Evolutionary conservation across 192 early-diverging fungal species (phyloP).

Genomic region (Backusella luteola): DNA sequence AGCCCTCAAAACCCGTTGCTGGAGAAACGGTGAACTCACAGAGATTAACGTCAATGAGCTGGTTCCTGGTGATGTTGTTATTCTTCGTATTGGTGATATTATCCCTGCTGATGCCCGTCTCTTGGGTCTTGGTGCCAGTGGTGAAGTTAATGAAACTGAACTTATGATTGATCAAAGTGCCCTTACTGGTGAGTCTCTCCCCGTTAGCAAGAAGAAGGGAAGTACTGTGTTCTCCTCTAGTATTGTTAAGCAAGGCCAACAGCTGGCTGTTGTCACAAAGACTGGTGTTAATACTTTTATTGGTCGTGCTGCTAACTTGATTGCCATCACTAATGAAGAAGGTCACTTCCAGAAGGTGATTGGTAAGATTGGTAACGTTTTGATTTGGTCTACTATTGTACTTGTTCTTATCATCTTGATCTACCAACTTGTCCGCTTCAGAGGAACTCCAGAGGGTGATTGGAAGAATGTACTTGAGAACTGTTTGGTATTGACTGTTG

Average conservation of each 20-base stretch:
- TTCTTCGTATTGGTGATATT: conserved; percentile 88
- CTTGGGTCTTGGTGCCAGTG: conserved; percentile 66
- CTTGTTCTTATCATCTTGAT: conserved; percentile 77
- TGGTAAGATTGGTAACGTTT: conserved; percentile 89
- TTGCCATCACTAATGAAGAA: conserved; percentile 79
- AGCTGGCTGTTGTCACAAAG: conserved; percentile 84
- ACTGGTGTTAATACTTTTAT: conserved; percentile 90
- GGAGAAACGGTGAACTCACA: conserved; percentile 73
- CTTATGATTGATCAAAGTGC: conserved; percentile 89
- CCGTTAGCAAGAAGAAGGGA: conserved; percentile 78
- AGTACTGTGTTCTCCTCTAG: conserved; percentile 85
- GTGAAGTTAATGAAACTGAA: conserved; percentile 64
- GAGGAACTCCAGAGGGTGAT: conserved; percentile 42
- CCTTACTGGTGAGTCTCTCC: conserved; percentile 89
- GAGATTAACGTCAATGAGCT: conserved; percentile 68
- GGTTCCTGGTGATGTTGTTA: conserved; percentile 86
- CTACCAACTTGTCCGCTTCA: conserved; percentile 49
- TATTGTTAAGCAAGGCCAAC: conserved; percentile 90
- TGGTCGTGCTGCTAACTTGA: conserved; percentile 86
- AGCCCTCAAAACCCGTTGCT: conserved; percentile 79
- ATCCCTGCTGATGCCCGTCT: conserved; percentile 85
- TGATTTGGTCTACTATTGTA: conserved; percentile 74
- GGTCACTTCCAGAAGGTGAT: conserved; percentile 97
- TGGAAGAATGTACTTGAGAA: conserved; percentile 57
- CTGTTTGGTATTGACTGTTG: conserved; percentile 81